Percentiles rank a stretch among this genome's conserved stretches.
phyloP scores from a whole-genome alignment of 345 rosid species.

The Pugionium cornutum region DNA sequence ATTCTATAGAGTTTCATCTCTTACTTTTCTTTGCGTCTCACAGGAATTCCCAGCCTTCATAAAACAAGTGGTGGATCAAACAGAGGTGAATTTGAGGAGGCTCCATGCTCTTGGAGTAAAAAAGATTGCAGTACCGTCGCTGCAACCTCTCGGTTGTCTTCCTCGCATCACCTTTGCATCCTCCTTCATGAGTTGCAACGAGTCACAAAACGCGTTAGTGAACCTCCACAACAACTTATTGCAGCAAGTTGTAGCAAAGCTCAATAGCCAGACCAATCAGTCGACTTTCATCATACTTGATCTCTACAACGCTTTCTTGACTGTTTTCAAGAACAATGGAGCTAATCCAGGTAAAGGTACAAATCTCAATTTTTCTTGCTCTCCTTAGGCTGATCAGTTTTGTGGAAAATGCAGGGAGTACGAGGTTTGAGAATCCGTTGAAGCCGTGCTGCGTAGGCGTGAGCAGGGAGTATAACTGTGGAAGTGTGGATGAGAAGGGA shows the following conservation, averaged over 20 bases:
- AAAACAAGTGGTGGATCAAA: conserved; percentile 52
- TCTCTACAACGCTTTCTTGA: conserved; percentile 53
- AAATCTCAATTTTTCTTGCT: neutral
- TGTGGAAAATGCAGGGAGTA: no score
- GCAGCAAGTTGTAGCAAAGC: conserved; percentile 47
- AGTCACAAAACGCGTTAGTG: conserved; percentile 37
- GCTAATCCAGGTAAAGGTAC: conserved; percentile 22
- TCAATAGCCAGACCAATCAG: conserved; percentile 42
- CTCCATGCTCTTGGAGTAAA: conserved; percentile 57
- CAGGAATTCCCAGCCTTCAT: conserved; percentile 55
- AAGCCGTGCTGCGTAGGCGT: no score
- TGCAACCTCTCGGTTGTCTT: conserved; percentile 75
- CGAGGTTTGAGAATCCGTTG: no score
- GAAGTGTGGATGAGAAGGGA: no score
- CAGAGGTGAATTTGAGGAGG: conserved; percentile 44
- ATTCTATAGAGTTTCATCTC: no score
- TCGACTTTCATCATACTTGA: conserved; percentile 48
- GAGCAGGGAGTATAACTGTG: no score
- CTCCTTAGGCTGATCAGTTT: no score
- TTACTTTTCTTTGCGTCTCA: neutral
- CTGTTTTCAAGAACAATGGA: conserved; percentile 45
- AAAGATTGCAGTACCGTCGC: conserved; percentile 46
- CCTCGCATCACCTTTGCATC: conserved; percentile 42
- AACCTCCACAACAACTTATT: conserved; percentile 52
- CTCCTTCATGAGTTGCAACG: conserved; percentile 50